Base-by-base conservation (phyloP, 169 alveolate genomes). In the Plasmodium reichenowi region DNA sequence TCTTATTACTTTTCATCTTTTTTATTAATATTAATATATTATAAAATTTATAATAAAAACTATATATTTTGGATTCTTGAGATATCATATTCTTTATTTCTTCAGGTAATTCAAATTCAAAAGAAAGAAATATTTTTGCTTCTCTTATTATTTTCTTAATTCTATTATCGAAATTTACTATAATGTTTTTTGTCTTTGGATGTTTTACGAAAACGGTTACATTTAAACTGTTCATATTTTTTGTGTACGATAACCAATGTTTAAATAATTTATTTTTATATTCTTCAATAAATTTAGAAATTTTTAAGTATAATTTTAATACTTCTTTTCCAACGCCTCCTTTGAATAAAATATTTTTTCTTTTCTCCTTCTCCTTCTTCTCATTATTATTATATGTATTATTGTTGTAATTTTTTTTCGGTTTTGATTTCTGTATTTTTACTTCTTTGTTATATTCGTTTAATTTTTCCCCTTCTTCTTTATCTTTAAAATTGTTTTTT, bases 131-230 rank as follows among this genome's bases (percentile, higher is more conserved):
- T n/a, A 86, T 86, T 20, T 86, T 86, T 1, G 88, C 92, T 73
- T 86, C 92, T 72, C 87, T 70, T n/a, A 86, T 86, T 64, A 86
- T 59, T 86, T 54, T 38, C 66, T 86, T 86, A 60, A 86, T 86
- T 72, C 87, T 59, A 54, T 72, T 59, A 17, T 86, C 92, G 60
- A 86, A 86, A 43, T 86, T 86, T 3, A 86, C 74, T 7, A 72
- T 70, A n/a, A 86, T 63, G 59, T 86, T 86, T 66, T 86, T 59
- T 17, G 92, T 86, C 68, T 86, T 72, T 26, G 92, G 92, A 52
- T 86, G 92, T 43, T 86, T 86, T 20, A 86, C 92, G 71, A 86
- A 86, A 15, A 86, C 87, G 0, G 92, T 86, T 3, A 86, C 92
- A 64, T 86, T 72, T 22, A 86, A 50, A 26, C 92, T 86, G 76